Base-by-base conservation (phyloP, 2,329 filamentous ascomycete species). In the Talaromyces sp. region DNA sequence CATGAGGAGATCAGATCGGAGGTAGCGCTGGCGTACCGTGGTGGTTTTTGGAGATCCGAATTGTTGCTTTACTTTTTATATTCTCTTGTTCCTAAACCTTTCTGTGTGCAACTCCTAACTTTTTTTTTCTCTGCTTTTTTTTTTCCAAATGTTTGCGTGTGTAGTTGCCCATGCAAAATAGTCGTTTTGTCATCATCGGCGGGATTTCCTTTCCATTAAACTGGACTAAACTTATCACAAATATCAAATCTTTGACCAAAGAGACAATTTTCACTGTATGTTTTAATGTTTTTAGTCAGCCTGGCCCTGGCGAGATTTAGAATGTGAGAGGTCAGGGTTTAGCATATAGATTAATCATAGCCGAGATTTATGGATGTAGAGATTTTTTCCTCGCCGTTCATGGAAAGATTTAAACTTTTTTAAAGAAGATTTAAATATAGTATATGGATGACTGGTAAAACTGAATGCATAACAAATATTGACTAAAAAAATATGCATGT, bases 181-280 rank as follows among this genome's bases (percentile, higher is more conserved):
- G 59, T 62, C 60, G 55, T 59, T 23, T 62, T 53, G 50, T 53
- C 60, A 62, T 62, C 61, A 62, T 62, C 53, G 61, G 61, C 61
- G 61, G 56, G 61, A 62, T 56, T 28, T 62, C 57, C 51, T 62
- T 59, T 62, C 51, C 42, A 56, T 40, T 52, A 27, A 58, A 61
- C 57, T 47, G 57, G 54, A 56, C 53, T 50, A 50, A 14, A 47
- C 42, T 47, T 36, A 56, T n/a, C 34, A 50, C 31, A 30, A 57
- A 57, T 57, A 57, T 57, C 55, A 57, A 30, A 57, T 50, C 18
- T 51, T 27, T 51, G 44, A 51, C 27, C 18, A 23, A 27, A n/a
- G 27, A 23, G 18, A 10, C 27, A 10, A 23, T n/a, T 51, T 16
- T n/a, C 27, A 23, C 18, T 23, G 23, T 23, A 23, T 23, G 23